These are phyloP conservation scores for Fusarium pseudograminearum DNA, from an alignment of 2,329 filamentous ascomycete species.

Conservation along the genomic window DNA sequence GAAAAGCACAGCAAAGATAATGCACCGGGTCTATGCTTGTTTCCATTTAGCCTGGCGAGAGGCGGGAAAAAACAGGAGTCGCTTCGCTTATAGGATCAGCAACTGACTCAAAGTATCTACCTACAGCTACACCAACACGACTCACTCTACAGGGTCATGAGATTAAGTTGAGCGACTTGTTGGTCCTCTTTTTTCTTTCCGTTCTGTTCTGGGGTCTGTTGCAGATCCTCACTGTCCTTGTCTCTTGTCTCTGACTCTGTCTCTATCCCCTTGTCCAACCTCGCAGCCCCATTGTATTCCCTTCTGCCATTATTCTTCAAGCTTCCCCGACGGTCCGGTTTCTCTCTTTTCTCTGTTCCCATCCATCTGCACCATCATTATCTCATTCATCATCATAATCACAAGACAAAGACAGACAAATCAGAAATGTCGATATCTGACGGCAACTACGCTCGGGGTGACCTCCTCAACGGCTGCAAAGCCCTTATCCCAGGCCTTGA, in stretches of 20 bases:
- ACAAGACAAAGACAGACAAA: not conserved
- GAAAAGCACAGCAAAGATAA: not conserved
- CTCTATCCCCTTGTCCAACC: not conserved
- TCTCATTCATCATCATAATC: not conserved
- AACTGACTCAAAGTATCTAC: not conserved
- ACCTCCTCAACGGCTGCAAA: slow-evolving; percentile 39
- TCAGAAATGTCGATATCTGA: slow-evolving; percentile 28
- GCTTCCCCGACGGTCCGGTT: not conserved
- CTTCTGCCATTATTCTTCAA: not conserved
- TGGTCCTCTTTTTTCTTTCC: not conserved
- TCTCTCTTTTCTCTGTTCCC: not conserved
- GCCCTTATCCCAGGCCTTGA: slow-evolving; percentile 31
- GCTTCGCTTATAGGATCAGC: not conserved
- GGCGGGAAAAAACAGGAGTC: not conserved
- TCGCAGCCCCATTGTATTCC: not conserved
- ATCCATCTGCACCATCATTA: not conserved
- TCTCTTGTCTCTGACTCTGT: not conserved
- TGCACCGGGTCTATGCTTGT: slow-evolving; percentile 4
- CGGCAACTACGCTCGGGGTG: slow-evolving; percentile 35
- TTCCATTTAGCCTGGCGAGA: not conserved
- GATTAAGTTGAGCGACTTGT: slow-evolving; percentile 11
- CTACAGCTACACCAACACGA: not conserved
- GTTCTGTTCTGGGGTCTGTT: not conserved
- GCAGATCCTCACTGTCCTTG: not conserved
- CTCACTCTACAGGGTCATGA: not conserved